Evolutionary conservation across 2,329 filamentous ascomycete genomes (phyloP).

Genomic region (Colletotrichum cordylinicola): DNA sequence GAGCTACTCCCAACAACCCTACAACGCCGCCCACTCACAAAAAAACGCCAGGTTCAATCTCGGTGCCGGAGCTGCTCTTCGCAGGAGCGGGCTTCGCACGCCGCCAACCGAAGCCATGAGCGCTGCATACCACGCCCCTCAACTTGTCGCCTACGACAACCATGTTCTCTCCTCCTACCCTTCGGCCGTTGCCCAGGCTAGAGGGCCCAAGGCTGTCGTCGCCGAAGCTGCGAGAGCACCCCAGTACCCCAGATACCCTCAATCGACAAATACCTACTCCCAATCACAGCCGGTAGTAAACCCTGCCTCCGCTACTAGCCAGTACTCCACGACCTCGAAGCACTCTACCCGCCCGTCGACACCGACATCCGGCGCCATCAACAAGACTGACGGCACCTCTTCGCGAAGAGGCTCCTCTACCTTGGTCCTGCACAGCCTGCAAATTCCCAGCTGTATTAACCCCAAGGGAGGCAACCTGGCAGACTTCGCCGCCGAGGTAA

Average conservation of each 20-base stretch:
- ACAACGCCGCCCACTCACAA: background rate
- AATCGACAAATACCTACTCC: constrained; percentile 21
- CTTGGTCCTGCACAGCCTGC: constrained; percentile 65
- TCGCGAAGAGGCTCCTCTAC: constrained; percentile 46
- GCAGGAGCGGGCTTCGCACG: constrained; percentile 50
- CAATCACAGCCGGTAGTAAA: constrained; percentile 13
- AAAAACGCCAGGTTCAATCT: constrained; percentile 8
- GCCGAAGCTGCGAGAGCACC: constrained; percentile 37
- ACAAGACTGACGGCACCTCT: constrained; percentile 34
- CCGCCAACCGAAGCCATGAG: constrained; percentile 60
- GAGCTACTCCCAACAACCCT: constrained; percentile 1
- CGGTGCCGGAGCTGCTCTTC: constrained; percentile 27
- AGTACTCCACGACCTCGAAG: constrained; percentile 31
- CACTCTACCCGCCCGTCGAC: constrained; percentile 43
- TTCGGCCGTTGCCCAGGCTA: constrained; percentile 36
- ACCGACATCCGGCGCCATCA: constrained; percentile 36
- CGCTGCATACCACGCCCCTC: constrained; percentile 53
- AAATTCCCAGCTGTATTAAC: constrained; percentile 79
- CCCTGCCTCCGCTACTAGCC: constrained; percentile 19
- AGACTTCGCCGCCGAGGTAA: constrained; percentile 83
- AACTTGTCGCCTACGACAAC: constrained; percentile 52
- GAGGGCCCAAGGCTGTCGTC: constrained; percentile 34
- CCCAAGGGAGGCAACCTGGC: constrained; percentile 76
- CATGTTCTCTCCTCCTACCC: constrained; percentile 49
- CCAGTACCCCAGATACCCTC: constrained; percentile 37